Percentiles rank a stretch among this genome's conserved stretches.
Conservation (phyloP, 768 basidiomycete genomes). For the Boletus pseudopeckii region DNA sequence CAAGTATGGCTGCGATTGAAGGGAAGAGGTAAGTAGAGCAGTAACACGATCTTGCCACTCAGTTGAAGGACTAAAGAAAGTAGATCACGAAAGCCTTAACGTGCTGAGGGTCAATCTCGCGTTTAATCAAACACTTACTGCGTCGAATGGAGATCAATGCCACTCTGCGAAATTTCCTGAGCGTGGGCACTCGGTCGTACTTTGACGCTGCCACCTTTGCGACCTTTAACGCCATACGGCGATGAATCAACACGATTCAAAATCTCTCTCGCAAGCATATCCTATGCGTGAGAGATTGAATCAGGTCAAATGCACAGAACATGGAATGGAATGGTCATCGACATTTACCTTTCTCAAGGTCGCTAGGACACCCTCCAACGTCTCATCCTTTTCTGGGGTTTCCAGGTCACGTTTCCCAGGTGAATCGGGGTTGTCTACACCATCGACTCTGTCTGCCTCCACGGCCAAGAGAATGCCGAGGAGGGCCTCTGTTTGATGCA, state of each 20-base stretch:
- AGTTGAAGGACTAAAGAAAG: slow-evolving; percentile 57
- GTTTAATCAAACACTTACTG: slow-evolving; percentile 46
- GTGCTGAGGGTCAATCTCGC: not conserved
- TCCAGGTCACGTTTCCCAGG: slow-evolving; percentile 22
- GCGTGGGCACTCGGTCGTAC: slow-evolving; percentile 19
- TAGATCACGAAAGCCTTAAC: slow-evolving; percentile 6
- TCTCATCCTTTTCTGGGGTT: slow-evolving; percentile 10
- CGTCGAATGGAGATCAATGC: slow-evolving; percentile 50
- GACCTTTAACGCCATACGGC: slow-evolving; percentile 72
- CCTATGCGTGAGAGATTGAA: slow-evolving; percentile 40
- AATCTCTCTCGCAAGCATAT: slow-evolving; percentile 76
- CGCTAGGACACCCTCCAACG: slow-evolving; percentile 37
- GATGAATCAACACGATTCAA: slow-evolving; percentile 78
- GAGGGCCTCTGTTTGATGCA: slow-evolving; percentile 89
- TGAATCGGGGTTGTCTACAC: slow-evolving; percentile 29
- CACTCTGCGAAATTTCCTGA: slow-evolving; percentile 14
- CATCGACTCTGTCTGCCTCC: slow-evolving; percentile 26
- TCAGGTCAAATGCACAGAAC: not conserved
- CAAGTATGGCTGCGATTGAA: slow-evolving; percentile 11
- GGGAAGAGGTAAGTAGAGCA: slow-evolving; percentile 18
- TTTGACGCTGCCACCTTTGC: slow-evolving; percentile 44
- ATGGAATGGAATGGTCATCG: not conserved
- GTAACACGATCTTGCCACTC: slow-evolving; percentile 79
- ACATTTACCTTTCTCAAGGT: slow-evolving; percentile 50
- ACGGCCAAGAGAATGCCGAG: slow-evolving; percentile 73